Conservation (phyloP, 345 rosid genomes). For the Punica granatum region DNA sequence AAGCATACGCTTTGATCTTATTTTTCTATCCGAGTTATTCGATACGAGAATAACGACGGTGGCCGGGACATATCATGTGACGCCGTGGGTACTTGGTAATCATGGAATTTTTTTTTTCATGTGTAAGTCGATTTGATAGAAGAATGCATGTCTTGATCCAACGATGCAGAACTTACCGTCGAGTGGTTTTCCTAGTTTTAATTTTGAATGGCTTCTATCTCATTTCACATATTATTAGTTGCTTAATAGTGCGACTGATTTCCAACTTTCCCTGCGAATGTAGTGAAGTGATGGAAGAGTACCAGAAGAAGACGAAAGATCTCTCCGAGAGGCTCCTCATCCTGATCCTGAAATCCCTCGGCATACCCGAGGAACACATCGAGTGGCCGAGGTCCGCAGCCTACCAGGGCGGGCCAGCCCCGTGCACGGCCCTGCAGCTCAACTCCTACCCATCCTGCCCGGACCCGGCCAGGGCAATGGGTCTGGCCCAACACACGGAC, state of each 20-base stretch:
- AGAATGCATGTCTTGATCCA: not conserved
- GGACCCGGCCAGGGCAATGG: constrained; percentile 58
- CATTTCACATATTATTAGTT: too few relatives aligned
- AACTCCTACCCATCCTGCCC: constrained; percentile 86
- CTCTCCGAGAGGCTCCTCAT: constrained; percentile 42
- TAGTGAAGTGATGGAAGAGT: constrained; percentile 57
- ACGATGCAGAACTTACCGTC: too few relatives aligned
- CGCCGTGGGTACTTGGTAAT: not conserved
- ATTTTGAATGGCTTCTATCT: too few relatives aligned
- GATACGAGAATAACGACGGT: not conserved
- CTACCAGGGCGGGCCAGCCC: not conserved
- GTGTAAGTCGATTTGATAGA: not conserved
- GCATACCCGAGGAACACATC: constrained; percentile 24
- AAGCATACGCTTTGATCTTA: not conserved
- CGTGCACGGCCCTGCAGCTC: constrained; percentile 47
- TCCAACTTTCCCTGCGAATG: not conserved
- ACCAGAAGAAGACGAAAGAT: constrained; percentile 55
- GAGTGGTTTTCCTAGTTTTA: too few relatives aligned
- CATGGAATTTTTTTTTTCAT: not conserved
- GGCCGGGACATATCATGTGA: too few relatives aligned
- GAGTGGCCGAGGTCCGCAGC: constrained; percentile 14
- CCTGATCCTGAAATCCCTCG: constrained; percentile 37
- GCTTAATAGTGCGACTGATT: not conserved
- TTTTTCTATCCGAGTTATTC: not conserved
- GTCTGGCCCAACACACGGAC: constrained; percentile 92